These are phyloP conservation scores for Colletotrichum aenigma DNA, from an alignment of 2,329 filamentous ascomycete species.

Conservation along the genomic window DNA sequence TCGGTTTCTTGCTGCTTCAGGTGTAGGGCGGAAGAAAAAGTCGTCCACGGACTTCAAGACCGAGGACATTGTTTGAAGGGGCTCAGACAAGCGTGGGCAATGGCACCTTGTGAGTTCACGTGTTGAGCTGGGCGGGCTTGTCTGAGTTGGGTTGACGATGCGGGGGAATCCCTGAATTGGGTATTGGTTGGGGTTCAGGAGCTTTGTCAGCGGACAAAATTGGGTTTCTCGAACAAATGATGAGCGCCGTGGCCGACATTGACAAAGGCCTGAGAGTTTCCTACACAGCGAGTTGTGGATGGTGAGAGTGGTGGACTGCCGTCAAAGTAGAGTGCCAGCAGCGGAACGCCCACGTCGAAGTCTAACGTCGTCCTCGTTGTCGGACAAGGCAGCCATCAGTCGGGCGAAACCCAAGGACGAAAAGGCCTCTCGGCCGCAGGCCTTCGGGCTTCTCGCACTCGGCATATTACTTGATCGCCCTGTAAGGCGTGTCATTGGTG, in stretches of 20 bases:
- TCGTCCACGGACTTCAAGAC: background rate
- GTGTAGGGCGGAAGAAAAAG: background rate
- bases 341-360: background rate
- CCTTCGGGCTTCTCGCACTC: background rate
- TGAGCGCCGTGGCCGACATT: background rate
- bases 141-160: slow-evolving; percentile 1
- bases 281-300: background rate
- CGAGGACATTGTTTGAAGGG: slow-evolving; percentile 8
- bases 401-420: background rate
- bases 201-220: slow-evolving; percentile 10
- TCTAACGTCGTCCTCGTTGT: background rate
- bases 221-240: background rate
- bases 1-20: background rate
- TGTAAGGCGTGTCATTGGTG: background rate
- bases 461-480: background rate
- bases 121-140: slow-evolving; percentile 3
- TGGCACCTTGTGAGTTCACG: slow-evolving; percentile 12
- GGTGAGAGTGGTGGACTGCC: background rate
- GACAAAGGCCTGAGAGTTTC: background rate
- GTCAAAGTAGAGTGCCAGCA: background rate
- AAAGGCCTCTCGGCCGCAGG: background rate
- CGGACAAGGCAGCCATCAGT: background rate
- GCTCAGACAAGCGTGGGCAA: background rate
- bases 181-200: background rate
- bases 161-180: slow-evolving; percentile 1